These are phyloP conservation scores for Neoboletus subvelutipes DNA, from an alignment of 768 basidiomycete genomes.

Conservation along the genomic window DNA sequence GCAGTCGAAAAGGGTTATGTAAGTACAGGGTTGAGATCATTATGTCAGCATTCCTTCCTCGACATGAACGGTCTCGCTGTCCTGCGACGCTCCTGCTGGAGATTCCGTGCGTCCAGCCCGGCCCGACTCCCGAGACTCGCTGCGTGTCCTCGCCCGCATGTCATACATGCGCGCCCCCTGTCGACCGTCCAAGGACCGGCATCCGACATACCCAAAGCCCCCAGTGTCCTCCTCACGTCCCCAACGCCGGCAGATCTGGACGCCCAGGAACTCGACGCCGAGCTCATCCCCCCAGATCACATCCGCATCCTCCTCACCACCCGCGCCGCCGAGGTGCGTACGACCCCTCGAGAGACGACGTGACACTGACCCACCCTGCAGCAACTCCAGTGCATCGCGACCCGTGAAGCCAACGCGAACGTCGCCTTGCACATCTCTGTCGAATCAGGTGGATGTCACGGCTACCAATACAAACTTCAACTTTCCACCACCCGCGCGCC, in stretches of 20 bases:
- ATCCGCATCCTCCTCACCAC: conserved; percentile 63
- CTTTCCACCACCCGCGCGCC: conserved; percentile 58
- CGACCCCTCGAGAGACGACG: background rate
- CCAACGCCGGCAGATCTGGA: conserved; percentile 57
- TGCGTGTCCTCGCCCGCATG: too few species aligned
- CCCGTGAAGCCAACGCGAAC: conserved; percentile 51
- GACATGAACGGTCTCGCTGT: background rate
- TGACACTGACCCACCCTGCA: conserved; percentile 30
- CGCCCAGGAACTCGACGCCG: conserved; percentile 61
- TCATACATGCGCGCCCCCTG: background rate
- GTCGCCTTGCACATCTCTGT: conserved; percentile 80
- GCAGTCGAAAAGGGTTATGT: background rate
- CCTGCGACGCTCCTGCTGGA: background rate
- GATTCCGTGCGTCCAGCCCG: background rate
- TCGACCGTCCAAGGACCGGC: background rate
- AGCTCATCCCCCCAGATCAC: conserved; percentile 52
- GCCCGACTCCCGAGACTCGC: background rate
- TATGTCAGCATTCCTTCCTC: too few species aligned
- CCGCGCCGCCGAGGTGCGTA: conserved; percentile 69
- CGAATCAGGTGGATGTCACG: conserved; percentile 95
- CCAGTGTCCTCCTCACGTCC: conserved; percentile 47
- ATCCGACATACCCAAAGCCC: conserved; percentile 43
- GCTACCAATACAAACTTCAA: conserved; percentile 94
- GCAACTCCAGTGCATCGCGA: conserved; percentile 73
- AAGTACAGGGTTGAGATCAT: background rate